phyloP scores from a whole-genome alignment of 2,329 filamentous ascomycete genomes.

The Xylariaceae sp. region DNA sequence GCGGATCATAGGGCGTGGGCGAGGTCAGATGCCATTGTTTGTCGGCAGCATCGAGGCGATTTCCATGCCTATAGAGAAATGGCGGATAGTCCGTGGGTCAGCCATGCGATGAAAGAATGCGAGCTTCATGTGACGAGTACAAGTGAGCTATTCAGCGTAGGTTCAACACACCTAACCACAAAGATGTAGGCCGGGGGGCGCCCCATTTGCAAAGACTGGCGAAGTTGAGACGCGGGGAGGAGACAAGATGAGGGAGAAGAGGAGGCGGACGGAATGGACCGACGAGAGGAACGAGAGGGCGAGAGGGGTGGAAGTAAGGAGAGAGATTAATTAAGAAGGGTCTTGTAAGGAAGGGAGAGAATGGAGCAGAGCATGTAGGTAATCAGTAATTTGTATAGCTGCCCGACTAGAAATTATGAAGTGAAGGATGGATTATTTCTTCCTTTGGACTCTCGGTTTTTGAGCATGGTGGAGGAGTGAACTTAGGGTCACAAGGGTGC shows the following conservation, averaged over 20 bases:
- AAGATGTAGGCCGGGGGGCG: conserved; percentile 47
- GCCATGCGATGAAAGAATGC: not conserved
- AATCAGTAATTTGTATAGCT: too few relatives aligned
- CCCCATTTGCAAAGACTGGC: conserved; percentile 35
- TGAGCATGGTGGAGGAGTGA: too few relatives aligned
- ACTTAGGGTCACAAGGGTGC: too few relatives aligned
- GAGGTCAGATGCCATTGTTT: conserved; percentile 92
- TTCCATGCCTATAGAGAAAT: conserved; percentile 63
- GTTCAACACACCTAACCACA: conserved; percentile 41
- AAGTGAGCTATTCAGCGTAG: not conserved
- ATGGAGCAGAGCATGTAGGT: too few relatives aligned
- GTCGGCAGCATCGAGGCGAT: conserved; percentile 89
- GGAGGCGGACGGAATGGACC: not conserved
- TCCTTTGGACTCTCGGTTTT: too few relatives aligned
- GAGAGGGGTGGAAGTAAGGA: not conserved
- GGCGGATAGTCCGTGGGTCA: not conserved
- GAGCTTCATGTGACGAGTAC: not conserved
- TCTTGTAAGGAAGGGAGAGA: too few relatives aligned
- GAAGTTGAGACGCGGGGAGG: not conserved
- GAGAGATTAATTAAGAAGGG: too few relatives aligned
- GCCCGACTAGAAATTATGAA: too few relatives aligned
- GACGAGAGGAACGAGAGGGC: not conserved
- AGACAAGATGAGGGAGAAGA: not conserved
- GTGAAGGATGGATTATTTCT: too few relatives aligned
- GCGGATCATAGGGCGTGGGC: conserved; percentile 90